Evolutionary conservation across 1,284 basidiomycete genomes (phyloP), one percentile per base, ranked within the genome.

Genomic region (Cutaneotrichosporon sp.): DNA sequence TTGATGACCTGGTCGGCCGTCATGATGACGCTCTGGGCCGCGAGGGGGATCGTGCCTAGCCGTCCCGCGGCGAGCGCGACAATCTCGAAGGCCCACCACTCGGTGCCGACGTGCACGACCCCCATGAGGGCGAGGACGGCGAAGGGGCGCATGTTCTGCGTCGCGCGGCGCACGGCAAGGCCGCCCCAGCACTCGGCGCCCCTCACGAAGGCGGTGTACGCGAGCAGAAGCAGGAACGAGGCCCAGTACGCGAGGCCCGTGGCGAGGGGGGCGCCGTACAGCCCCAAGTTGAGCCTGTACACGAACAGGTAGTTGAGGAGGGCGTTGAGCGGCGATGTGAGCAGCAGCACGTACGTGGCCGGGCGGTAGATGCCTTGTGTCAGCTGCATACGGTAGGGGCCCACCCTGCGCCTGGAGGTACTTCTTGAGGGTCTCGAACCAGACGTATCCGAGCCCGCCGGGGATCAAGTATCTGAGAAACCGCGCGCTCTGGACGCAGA

Each of bases 191-290:
- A n/a, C n/a, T n/a, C n/a, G n/a, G n/a, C n/a, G n/a, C n/a, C n/a
- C n/a, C n/a, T n/a, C n/a, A n/a, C n/a, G n/a, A n/a, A n/a, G n/a
- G n/a, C n/a, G n/a, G n/a, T n/a, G n/a, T n/a, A n/a, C n/a, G n/a
- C n/a, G n/a, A n/a, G n/a, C n/a, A n/a, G n/a, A n/a, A n/a, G n/a
- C n/a, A n/a, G n/a, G 60, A 74, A 75, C 60, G 94, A 89, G 33
- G 95, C 82, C 78, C 92, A 95, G 82, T 92, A 92, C 3, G 90
- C 90, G 62, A 95, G 84, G 0, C 90, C 89, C 0, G 91, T 92
- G 0, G 95, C 91, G 38, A 97, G 83, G 0, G 95, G 95, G 2
- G 94, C 95, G 11, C 95, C 95, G 62, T 93, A 87, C 79, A 94
- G 98, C 8, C 95, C 95, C 1, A 98, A 82, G 18, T 83, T 80